Evolutionary conservation across 352 stramenopile species (phyloP).

Genomic region (Globisporangium orthogonon): DNA sequence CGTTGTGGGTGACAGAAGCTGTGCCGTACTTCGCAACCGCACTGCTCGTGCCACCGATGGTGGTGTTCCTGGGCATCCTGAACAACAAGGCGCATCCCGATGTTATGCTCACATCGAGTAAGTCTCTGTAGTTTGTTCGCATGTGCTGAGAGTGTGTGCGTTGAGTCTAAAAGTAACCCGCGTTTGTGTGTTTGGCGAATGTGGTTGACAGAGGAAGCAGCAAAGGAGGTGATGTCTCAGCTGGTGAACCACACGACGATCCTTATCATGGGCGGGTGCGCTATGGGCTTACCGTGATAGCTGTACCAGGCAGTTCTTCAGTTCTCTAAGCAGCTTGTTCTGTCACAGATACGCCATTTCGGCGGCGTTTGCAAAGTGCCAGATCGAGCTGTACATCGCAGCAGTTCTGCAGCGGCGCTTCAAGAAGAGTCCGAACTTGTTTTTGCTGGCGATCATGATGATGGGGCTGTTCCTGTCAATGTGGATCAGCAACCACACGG

Average conservation of each 20-base stretch:
- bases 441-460: constrained; percentile 91
- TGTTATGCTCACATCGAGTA: constrained; percentile 67
- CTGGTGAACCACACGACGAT: constrained; percentile 92
- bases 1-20: constrained; percentile 88
- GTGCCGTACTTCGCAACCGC: constrained; percentile 90
- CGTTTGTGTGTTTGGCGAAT: neutral
- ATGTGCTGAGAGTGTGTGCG: neutral
- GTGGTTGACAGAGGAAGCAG: constrained; percentile 43
- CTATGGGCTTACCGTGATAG: neutral
- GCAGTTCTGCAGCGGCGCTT: constrained; percentile 85
- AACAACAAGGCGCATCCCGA: constrained; percentile 79
- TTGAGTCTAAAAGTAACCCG: neutral
- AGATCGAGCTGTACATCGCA: constrained; percentile 90
- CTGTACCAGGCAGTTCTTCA: neutral
- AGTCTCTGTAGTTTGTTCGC: neutral
- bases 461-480: constrained; percentile 91
- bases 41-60: constrained; percentile 82
- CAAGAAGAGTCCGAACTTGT: constrained; percentile 86
- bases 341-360: constrained; percentile 74
- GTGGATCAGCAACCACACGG: constrained; percentile 93
- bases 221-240: constrained; percentile 86
- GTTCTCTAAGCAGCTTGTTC: constrained; percentile 3
- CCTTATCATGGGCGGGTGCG: constrained; percentile 87
- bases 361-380: constrained; percentile 87
- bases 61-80: constrained; percentile 86